Conservation (phyloP, 176 grass and related monocot species). For the Olyra latifolia region DNA sequence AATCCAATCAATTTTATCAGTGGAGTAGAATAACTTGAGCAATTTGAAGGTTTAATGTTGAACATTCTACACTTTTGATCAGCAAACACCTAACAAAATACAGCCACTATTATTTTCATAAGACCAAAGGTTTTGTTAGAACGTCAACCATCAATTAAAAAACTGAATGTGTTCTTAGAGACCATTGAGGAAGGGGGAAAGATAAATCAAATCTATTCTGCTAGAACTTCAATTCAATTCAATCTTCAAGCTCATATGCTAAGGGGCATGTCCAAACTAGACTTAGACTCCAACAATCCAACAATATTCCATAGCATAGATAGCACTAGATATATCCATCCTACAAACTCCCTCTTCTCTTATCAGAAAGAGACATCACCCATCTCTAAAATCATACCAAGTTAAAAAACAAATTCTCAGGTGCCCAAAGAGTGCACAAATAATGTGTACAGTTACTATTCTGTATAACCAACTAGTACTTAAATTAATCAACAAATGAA, state of each 20-base stretch:
- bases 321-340: constrained; percentile 1
- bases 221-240: constrained; percentile 5
- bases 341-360: background rate
- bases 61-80: background rate
- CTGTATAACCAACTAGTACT: constrained; percentile 11
- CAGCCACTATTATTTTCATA: constrained; percentile 3
- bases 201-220: background rate
- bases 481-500: background rate
- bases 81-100: background rate
- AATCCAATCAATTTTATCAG: constrained; percentile 23
- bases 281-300: constrained; percentile 15
- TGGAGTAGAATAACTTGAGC: background rate
- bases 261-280: constrained; percentile 18
- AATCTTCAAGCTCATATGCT: background rate
- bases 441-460: background rate
- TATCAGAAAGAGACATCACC: background rate
- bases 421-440: background rate
- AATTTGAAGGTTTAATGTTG: constrained; percentile 8
- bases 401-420: background rate
- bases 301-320: constrained; percentile 6
- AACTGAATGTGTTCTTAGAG: constrained; percentile 25
- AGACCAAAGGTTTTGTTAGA: background rate
- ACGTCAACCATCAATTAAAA: background rate
- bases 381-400: constrained; percentile 1
- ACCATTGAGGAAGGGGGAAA: background rate